These are phyloP conservation scores for Bruguiera sexangula DNA, from an alignment of 345 rosid species.

Conservation along the genomic window DNA sequence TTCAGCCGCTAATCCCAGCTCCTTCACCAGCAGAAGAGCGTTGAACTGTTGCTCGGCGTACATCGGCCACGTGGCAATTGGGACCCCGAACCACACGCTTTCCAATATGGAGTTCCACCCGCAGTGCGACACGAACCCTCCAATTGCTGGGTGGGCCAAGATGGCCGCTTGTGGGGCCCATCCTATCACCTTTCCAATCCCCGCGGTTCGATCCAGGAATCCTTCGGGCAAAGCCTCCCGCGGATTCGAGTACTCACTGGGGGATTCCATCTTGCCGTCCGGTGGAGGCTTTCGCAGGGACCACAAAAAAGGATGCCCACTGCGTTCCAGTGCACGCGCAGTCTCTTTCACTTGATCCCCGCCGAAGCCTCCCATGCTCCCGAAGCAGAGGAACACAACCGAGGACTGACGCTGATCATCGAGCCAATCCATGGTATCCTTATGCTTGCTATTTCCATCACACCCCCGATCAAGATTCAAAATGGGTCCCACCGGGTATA, in stretches of 20 bases:
- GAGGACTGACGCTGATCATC: conserved; percentile 17
- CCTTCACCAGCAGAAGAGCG: not conserved
- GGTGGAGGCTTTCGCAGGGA: conserved; percentile 13
- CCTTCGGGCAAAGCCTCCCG: not conserved
- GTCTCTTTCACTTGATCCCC: conserved; percentile 17
- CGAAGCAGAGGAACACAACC: conserved; percentile 19
- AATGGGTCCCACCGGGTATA: conserved; percentile 9
- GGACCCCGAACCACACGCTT: conserved; percentile 14
- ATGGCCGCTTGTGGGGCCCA: conserved; percentile 2
- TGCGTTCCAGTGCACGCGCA: conserved; percentile 1
- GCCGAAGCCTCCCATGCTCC: conserved; percentile 16
- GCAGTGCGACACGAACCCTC: conserved; percentile 15
- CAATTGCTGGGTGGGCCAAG: not conserved
- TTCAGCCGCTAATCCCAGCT: not conserved
- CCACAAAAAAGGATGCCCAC: conserved; percentile 20
- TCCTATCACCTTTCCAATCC: conserved; percentile 3
- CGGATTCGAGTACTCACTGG: not conserved
- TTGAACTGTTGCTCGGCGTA: conserved; percentile 4
- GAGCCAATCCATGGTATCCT: conserved; percentile 14
- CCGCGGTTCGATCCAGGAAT: not conserved
- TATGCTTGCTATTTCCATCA: not conserved
- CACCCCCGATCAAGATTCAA: not conserved
- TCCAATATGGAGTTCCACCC: conserved; percentile 13
- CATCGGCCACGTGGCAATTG: conserved; percentile 7
- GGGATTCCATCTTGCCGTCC: not conserved